These are phyloP conservation scores for Pleurotus cornucopiae DNA, from an alignment of 768 basidiomycete species.

Conservation along the genomic window DNA sequence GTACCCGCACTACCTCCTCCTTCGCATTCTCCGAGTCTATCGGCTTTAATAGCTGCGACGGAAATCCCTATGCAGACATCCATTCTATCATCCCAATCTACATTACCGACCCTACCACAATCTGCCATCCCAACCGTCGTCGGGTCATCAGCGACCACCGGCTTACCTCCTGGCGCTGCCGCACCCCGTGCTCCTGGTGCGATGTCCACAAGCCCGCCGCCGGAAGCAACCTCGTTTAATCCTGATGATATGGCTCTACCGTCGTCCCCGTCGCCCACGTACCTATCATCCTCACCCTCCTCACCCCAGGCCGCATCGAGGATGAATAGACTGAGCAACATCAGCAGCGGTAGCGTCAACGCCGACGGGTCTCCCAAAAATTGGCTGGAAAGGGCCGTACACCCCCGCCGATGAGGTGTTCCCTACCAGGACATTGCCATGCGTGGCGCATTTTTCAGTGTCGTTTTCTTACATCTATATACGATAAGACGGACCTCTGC, in stretches of 20 bases:
- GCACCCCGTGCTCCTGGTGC: not conserved
- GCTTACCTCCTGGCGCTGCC: constrained; percentile 1
- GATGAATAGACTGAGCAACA: not conserved
- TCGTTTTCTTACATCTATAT: no score
- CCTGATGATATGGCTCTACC: constrained; percentile 1
- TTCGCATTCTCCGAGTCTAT: not conserved
- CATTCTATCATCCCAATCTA: not conserved
- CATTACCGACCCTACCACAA: not conserved
- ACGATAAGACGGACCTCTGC: no score
- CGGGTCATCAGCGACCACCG: not conserved
- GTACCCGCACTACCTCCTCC: not conserved
- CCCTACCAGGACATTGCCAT: no score
- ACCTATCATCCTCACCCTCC: no score
- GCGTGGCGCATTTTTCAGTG: no score
- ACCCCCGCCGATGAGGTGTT: not conserved
- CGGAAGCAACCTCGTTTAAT: not conserved
- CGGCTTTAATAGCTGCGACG: not conserved
- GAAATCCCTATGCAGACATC: not conserved
- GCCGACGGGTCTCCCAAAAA: not conserved
- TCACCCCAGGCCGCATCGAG: not conserved
- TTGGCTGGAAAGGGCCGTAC: not conserved
- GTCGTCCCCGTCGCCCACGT: not conserved
- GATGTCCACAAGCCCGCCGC: not conserved
- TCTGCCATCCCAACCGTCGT: not conserved
- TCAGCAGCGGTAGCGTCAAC: not conserved